Percentiles rank a stretch among this genome's conserved stretches.
phyloP scores from a whole-genome alignment of 345 rosid species.

The Heritiera fomes region DNA sequence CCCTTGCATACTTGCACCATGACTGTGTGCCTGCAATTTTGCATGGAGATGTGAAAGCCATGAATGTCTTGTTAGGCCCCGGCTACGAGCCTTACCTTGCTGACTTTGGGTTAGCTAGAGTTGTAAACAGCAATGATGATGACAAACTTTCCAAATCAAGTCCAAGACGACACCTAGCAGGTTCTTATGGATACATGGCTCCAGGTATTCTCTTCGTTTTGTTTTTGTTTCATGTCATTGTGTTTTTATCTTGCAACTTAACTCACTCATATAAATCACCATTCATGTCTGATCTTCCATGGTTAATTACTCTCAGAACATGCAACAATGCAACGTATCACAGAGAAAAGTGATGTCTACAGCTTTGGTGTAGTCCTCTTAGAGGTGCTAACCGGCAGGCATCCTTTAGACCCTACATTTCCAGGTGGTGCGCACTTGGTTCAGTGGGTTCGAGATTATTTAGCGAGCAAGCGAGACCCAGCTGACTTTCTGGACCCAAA shows the following conservation, averaged over 20 bases:
- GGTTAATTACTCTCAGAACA: conserved; percentile 50
- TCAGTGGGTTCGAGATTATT: conserved; percentile 85
- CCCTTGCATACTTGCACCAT: conserved; percentile 89
- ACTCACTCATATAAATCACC: neutral
- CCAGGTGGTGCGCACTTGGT: conserved; percentile 80
- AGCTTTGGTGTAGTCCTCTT: conserved; percentile 81
- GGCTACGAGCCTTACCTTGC: conserved; percentile 77
- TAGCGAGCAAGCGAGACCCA: conserved; percentile 59
- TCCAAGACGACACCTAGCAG: conserved; percentile 75
- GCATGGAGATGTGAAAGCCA: conserved; percentile 95
- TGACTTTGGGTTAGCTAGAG: conserved; percentile 85
- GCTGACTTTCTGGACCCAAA: conserved; percentile 69
- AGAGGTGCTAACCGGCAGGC: conserved; percentile 91
- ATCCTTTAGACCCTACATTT: conserved; percentile 86
- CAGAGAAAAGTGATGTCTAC: conserved; percentile 90
- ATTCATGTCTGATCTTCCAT: neutral
- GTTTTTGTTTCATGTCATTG: no score
- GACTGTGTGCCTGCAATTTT: conserved; percentile 84
- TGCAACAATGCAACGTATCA: conserved; percentile 72
- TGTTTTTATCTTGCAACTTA: no score
- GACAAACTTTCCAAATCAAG: conserved; percentile 44
- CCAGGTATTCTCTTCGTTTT: conserved; percentile 52
- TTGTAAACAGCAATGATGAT: conserved; percentile 29
- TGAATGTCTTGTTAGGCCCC: conserved; percentile 80
- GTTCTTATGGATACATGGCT: conserved; percentile 98